Conservation (phyloP, 352 stramenopile species). For the Phytophthora megakarya region DNA sequence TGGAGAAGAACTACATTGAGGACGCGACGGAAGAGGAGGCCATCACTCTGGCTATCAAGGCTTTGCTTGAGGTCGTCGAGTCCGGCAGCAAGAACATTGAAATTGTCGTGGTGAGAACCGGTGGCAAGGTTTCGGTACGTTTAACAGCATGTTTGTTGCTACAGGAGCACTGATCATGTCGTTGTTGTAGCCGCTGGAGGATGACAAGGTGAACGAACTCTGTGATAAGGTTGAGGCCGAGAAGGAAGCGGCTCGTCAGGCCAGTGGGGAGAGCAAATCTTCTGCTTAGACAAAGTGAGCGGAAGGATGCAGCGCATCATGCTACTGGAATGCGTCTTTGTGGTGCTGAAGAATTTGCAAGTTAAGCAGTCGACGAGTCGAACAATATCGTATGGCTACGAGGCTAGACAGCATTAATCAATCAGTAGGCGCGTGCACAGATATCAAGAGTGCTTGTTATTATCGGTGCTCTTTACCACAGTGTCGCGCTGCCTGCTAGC, state of each 20-base stretch:
- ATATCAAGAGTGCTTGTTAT: constrained; percentile 28
- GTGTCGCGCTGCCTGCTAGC: constrained; percentile 12
- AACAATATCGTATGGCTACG: neutral
- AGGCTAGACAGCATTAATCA: constrained; percentile 28
- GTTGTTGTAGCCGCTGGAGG: constrained; percentile 56
- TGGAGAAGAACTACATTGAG: constrained; percentile 98
- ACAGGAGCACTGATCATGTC: neutral
- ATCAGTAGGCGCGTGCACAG: constrained; percentile 15
- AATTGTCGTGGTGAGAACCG: constrained; percentile 92
- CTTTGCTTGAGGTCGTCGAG: constrained; percentile 98
- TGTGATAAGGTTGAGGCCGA: constrained; percentile 84
- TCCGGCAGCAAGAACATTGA: constrained; percentile 99
- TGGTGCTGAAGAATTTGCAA: neutral
- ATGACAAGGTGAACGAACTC: constrained; percentile 81
- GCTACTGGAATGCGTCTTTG: constrained; percentile 12
- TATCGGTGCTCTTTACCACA: constrained; percentile 24
- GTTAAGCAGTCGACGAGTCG: neutral
- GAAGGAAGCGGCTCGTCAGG: constrained; percentile 78
- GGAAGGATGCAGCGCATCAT: constrained; percentile 17
- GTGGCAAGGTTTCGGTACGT: constrained; percentile 73
- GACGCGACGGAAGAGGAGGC: constrained; percentile 92
- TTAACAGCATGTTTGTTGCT: neutral
- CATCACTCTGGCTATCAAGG: constrained; percentile 94
- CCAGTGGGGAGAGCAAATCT: constrained; percentile 79
- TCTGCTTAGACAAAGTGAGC: constrained; percentile 46